Evolutionary conservation across 129 eudicot species (phyloP).

Genomic region (Glebionis coronaria): DNA sequence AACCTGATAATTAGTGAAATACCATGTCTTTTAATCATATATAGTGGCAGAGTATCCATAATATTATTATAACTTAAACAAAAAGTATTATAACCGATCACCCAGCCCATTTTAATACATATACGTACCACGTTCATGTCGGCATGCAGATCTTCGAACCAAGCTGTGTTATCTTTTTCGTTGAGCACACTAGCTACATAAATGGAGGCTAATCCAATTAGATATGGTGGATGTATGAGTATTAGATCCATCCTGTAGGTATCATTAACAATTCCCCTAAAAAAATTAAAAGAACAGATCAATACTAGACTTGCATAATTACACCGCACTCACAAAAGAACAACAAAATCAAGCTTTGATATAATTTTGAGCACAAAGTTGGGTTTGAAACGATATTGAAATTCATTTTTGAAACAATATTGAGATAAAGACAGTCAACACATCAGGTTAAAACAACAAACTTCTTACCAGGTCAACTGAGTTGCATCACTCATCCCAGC

Average conservation of each 20-base stretch:
- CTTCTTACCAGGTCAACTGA: conserved; percentile 72
- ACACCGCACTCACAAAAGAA: neutral
- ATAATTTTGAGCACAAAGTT: neutral
- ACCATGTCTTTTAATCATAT: no score
- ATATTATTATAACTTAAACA: neutral
- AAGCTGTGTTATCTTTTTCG: conserved; percentile 85
- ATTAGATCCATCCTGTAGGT: conserved; percentile 94
- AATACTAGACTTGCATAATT: neutral
- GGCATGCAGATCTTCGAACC: conserved; percentile 97
- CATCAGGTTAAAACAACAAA: neutral
- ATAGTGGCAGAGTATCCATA: no score
- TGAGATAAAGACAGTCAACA: conserved; percentile 2
- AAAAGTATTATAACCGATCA: neutral
- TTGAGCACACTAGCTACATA: conserved; percentile 81
- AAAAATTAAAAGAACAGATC: neutral
- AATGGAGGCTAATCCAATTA: conserved; percentile 91
- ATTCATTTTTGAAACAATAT: neutral
- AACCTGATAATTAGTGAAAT: no score
- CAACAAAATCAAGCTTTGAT: conserved; percentile 8
- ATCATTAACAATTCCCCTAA: conserved; percentile 95
- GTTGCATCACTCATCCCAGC: conserved; percentile 92
- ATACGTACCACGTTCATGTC: conserved; percentile 84
- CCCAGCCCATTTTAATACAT: neutral
- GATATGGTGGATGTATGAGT: conserved; percentile 85
- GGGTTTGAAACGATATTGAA: conserved; percentile 6